Evolutionary conservation across 495 filamentous ascomycete genomes (phyloP).

Genomic region (Umbilicaria muhlenbergii): DNA sequence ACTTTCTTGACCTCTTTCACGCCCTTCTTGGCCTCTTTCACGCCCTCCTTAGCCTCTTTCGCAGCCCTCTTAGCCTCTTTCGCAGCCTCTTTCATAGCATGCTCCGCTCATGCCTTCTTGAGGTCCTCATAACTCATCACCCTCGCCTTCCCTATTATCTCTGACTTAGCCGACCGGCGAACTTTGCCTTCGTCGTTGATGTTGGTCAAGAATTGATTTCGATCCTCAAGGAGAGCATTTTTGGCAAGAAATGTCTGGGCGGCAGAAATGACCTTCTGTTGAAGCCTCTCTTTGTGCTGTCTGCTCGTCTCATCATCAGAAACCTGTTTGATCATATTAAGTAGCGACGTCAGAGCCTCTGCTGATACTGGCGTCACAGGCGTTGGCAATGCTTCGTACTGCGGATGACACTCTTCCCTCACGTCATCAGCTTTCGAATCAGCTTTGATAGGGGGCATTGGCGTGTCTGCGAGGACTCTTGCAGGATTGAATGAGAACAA

Average conservation of each 20-base stretch:
- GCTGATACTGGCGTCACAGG: slow-evolving; percentile 11
- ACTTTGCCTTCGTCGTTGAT: slow-evolving; percentile 19
- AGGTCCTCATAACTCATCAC: slow-evolving; percentile 25
- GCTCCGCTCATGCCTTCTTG: slow-evolving; percentile 18
- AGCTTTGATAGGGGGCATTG: slow-evolving; percentile 13
- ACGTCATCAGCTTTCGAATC: slow-evolving; percentile 9
- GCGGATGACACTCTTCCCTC: slow-evolving; percentile 8
- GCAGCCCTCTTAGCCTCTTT: slow-evolving; percentile 2
- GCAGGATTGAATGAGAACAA: slow-evolving; percentile 22
- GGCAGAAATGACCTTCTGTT: slow-evolving; percentile 13
- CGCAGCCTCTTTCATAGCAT: slow-evolving; percentile 11
- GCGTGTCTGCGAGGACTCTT: slow-evolving; percentile 16
- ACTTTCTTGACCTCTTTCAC: too few species aligned
- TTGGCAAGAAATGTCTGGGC: slow-evolving; percentile 19
- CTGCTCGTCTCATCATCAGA: slow-evolving; percentile 13
- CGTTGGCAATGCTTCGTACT: slow-evolving; percentile 14
- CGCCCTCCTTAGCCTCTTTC: slow-evolving; percentile 5
- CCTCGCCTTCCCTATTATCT: slow-evolving; percentile 17
- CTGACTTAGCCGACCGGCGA: slow-evolving; percentile 16
- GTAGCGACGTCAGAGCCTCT: slow-evolving; percentile 14
- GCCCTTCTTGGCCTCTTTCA: too few species aligned
- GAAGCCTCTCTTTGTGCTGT: slow-evolving; percentile 10
- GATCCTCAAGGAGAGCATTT: slow-evolving; percentile 13
- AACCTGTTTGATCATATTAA: slow-evolving; percentile 17
- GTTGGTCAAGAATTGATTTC: slow-evolving; percentile 14